Conservation (phyloP, 345 rosid genomes). For the Hirschfeldia incana region DNA sequence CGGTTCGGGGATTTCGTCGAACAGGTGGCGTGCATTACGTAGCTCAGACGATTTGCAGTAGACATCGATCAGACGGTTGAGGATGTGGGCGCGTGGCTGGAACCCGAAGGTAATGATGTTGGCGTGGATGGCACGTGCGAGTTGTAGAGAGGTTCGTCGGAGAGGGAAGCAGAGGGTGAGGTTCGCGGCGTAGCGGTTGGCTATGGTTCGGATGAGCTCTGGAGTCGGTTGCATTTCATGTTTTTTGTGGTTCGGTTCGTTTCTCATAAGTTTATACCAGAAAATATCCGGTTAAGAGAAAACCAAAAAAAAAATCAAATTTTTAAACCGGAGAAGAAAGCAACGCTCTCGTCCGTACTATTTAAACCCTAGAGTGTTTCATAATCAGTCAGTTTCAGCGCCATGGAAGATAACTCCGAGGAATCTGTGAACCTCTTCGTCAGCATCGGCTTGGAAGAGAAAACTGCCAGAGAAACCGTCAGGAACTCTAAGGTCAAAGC, state of each 20-base stretch:
- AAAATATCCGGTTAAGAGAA: background rate
- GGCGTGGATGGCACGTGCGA: constrained; percentile 34
- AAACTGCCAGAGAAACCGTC: constrained; percentile 72
- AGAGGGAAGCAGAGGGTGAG: constrained; percentile 40
- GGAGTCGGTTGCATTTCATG: constrained; percentile 40
- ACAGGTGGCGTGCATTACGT: constrained; percentile 41
- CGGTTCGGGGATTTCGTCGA: constrained; percentile 37
- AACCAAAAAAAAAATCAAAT: background rate
- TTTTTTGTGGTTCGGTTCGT: constrained; percentile 26
- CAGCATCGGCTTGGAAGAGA: constrained; percentile 38
- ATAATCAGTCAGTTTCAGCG: background rate
- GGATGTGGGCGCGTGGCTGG: constrained; percentile 40
- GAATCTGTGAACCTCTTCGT: background rate
- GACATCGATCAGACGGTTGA: constrained; percentile 39
- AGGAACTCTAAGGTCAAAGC: constrained; percentile 82
- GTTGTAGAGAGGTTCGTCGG: constrained; percentile 31
- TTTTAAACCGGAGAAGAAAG: constrained; percentile 14
- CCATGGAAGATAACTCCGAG: background rate
- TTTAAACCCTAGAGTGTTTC: constrained; percentile 30
- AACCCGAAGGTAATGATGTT: constrained; percentile 39
- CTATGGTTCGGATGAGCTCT: constrained; percentile 36
- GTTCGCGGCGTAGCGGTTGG: constrained; percentile 38
- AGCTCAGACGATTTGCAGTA: constrained; percentile 40
- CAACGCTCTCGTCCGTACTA: constrained; percentile 1
- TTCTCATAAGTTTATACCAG: background rate